Percentiles rank a stretch among this genome's conserved stretches.
Evolutionary conservation across 2,329 filamentous ascomycete genomes (phyloP).

Genomic region (Taxawa tesnikishii): DNA sequence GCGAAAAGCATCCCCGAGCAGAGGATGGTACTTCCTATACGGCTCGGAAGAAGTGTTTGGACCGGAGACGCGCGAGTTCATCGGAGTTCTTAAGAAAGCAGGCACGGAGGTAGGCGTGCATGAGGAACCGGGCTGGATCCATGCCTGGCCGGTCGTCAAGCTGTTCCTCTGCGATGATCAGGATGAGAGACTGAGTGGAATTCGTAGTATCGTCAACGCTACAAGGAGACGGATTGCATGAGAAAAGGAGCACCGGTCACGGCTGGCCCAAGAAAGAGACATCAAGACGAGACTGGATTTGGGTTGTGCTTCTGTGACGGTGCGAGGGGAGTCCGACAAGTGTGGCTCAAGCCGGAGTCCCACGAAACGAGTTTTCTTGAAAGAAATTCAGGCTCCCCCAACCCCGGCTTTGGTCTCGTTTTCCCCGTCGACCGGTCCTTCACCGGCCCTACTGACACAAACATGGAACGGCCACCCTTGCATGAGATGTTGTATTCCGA

Average conservation of each 20-base stretch:
- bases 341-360: neutral
- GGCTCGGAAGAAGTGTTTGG: constrained; percentile 69
- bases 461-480: no score
- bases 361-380: neutral
- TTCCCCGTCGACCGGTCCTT: no score
- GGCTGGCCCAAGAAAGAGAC: neutral
- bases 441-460: no score
- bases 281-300: neutral
- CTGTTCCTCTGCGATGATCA: constrained; percentile 40
- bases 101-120: constrained; percentile 43
- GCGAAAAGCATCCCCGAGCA: constrained; percentile 51
- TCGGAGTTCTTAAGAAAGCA: constrained; percentile 41
- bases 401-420: no score
- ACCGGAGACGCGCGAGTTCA: constrained; percentile 52
- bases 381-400: neutral
- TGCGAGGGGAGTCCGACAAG: neutral
- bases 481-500: no score
- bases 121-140: constrained; percentile 55
- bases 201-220: constrained; percentile 30
- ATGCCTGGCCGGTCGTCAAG: constrained; percentile 69
- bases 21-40: constrained; percentile 59
- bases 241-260: neutral
- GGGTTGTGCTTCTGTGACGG: neutral
- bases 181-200: constrained; percentile 33
- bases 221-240: constrained; percentile 15